These are phyloP conservation scores for Hemileccinum impolitum DNA, from an alignment of 768 basidiomycete genomes.

Conservation along the genomic window DNA sequence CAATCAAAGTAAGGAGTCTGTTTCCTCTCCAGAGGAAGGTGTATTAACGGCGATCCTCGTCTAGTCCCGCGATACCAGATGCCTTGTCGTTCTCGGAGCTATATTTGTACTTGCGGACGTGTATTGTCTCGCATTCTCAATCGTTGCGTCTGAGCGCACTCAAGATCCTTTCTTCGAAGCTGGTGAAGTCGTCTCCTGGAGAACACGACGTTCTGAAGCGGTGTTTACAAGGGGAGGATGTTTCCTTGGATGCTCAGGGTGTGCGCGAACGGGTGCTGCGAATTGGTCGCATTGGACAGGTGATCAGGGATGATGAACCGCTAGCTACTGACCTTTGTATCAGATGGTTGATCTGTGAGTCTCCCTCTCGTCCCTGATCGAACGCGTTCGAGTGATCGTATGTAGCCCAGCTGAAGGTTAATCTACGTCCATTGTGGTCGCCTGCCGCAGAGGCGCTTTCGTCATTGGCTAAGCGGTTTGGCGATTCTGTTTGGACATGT, in stretches of 20 bases:
- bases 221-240: constrained; percentile 79
- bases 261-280: constrained; percentile 81
- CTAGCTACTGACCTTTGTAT: constrained; percentile 58
- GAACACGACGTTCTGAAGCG: constrained; percentile 55
- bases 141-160: constrained; percentile 61
- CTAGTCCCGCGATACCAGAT: constrained; percentile 21
- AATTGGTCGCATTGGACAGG: constrained; percentile 67
- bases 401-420: constrained; percentile 88
- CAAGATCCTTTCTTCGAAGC: constrained; percentile 54
- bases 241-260: constrained; percentile 72
- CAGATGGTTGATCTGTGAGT: constrained; percentile 71
- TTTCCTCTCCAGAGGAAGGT: background rate
- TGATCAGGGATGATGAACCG: constrained; percentile 50
- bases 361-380: background rate
- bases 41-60: background rate
- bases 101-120: constrained; percentile 49
- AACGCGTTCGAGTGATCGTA: background rate
- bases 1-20: constrained; percentile 40
- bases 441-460: constrained; percentile 71
- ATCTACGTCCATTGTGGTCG: constrained; percentile 86
- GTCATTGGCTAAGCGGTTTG: constrained; percentile 49
- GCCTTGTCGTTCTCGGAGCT: constrained; percentile 42
- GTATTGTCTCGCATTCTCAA: constrained; percentile 72
- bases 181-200: constrained; percentile 42
- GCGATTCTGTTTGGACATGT: constrained; percentile 67